phyloP scores from a whole-genome alignment of 1,284 basidiomycete species.

The Moesziomyces globuligerus region DNA sequence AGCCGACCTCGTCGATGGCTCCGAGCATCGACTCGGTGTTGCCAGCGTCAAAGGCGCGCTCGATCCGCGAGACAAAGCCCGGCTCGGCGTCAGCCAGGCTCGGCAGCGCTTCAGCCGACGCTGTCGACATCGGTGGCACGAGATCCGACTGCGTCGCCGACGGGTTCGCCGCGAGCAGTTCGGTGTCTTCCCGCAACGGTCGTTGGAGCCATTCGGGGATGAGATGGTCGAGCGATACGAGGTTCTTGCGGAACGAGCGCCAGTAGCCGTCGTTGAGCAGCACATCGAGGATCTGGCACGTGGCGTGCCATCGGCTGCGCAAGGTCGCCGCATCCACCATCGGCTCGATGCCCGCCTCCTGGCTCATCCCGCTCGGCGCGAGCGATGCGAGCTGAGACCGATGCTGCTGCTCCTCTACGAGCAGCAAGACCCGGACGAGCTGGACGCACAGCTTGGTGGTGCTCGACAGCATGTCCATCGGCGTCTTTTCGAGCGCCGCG shows the following conservation, averaged over 20 bases:
- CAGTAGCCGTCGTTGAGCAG: constrained; percentile 46
- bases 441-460: constrained; percentile 30
- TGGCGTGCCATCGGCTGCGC: constrained; percentile 30
- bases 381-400: constrained; percentile 9
- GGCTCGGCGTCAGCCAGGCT: background rate
- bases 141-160: background rate
- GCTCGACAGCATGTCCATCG: constrained; percentile 26
- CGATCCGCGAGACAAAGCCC: background rate
- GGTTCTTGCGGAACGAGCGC: constrained; percentile 39
- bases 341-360: background rate
- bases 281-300: constrained; percentile 36
- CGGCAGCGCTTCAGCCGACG: background rate
- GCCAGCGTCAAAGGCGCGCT: constrained; percentile 1
- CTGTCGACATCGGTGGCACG: background rate
- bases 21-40: constrained; percentile 2
- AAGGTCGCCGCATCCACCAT: constrained; percentile 10
- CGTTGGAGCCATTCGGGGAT: constrained; percentile 39
- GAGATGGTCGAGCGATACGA: constrained; percentile 21
- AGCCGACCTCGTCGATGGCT: background rate
- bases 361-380: background rate
- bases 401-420: constrained; percentile 28
- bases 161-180: background rate
- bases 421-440: constrained; percentile 19
- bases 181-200: constrained; percentile 9
- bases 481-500: constrained; percentile 28